A percentile compares a stretch with the other conserved stretches of the same genome.
Evolutionary conservation across 805 yeast species (phyloP).

Genomic region (Yamadazyma phyllophila): DNA sequence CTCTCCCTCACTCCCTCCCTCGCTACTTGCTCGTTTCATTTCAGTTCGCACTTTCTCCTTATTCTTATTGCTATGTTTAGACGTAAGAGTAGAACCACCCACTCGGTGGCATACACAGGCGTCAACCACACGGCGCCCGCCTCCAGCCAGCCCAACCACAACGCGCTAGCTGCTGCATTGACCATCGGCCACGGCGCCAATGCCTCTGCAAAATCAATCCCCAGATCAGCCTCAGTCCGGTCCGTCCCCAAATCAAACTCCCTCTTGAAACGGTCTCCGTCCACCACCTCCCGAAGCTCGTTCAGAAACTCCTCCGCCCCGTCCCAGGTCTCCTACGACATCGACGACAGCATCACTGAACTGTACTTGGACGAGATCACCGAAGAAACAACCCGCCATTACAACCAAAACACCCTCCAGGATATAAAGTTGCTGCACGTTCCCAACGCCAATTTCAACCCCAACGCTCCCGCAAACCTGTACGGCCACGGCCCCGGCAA

Average conservation of each 20-base stretch:
- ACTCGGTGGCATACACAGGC: conserved; percentile 41
- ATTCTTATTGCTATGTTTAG: conserved; percentile 22
- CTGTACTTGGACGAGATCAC: conserved; percentile 31
- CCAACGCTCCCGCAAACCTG: neutral
- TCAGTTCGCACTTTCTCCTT: neutral
- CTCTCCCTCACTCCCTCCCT: neutral
- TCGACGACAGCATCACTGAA: conserved; percentile 34
- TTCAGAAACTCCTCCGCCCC: conserved; percentile 1
- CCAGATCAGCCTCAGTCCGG: conserved; percentile 5
- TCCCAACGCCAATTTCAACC: conserved; percentile 3
- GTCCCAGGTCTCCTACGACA: conserved; percentile 12
- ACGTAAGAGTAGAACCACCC: conserved; percentile 30
- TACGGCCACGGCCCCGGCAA: too few species aligned
- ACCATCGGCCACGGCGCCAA: conserved; percentile 33
- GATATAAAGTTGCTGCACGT: conserved; percentile 33
- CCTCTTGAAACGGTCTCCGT: conserved; percentile 14
- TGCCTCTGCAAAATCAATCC: conserved; percentile 6
- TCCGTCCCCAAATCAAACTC: conserved; percentile 9
- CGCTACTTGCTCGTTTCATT: neutral
- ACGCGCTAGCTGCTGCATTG: conserved; percentile 45
- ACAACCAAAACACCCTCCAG: conserved; percentile 30
- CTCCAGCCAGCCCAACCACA: conserved; percentile 32
- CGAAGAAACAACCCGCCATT: conserved; percentile 23
- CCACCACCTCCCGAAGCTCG: conserved; percentile 2
- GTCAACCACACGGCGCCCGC: conserved; percentile 37